Evolutionary conservation across 306 rosid genomes (phyloP).

Genomic region (Rosa multiflora): DNA sequence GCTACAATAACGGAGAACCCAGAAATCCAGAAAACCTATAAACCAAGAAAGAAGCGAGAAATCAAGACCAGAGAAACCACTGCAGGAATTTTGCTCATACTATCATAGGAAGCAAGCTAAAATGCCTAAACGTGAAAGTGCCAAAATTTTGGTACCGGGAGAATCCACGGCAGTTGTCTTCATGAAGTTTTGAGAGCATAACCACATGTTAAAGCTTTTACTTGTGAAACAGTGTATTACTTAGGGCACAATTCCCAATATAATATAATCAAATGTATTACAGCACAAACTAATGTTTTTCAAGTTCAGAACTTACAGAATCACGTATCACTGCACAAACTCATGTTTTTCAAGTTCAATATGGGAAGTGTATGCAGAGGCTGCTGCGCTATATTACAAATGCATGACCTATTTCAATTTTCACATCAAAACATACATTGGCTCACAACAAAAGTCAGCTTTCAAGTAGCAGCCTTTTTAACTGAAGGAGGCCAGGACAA

Average conservation of each 20-base stretch:
- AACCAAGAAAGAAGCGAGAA: not conserved
- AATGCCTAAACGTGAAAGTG: too few species aligned
- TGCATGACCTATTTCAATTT: not conserved
- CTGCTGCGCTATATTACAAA: not conserved
- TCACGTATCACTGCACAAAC: too few species aligned
- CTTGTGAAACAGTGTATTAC: not conserved
- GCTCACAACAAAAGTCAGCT: conserved; percentile 1
- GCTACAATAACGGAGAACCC: not conserved
- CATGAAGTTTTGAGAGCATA: too few species aligned
- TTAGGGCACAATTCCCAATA: not conserved
- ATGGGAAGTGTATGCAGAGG: not conserved
- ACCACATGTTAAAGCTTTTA: too few species aligned
- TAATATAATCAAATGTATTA: too few species aligned
- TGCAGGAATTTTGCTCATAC: too few species aligned
- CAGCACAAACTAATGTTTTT: not conserved
- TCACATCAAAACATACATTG: conserved; percentile 26
- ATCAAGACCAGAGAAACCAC: too few species aligned
- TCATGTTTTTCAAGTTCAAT: not conserved
- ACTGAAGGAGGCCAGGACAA: conserved; percentile 59
- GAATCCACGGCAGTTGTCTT: too few species aligned
- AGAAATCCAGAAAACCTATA: not conserved
- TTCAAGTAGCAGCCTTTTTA: conserved; percentile 43
- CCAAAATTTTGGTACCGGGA: too few species aligned
- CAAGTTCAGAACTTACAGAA: not conserved
- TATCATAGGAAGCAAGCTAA: not conserved